Percentiles rank a stretch among this genome's conserved stretches.
phyloP scores from a whole-genome alignment of 2,329 filamentous ascomycete species.

The Rasamsonia emersonii region DNA sequence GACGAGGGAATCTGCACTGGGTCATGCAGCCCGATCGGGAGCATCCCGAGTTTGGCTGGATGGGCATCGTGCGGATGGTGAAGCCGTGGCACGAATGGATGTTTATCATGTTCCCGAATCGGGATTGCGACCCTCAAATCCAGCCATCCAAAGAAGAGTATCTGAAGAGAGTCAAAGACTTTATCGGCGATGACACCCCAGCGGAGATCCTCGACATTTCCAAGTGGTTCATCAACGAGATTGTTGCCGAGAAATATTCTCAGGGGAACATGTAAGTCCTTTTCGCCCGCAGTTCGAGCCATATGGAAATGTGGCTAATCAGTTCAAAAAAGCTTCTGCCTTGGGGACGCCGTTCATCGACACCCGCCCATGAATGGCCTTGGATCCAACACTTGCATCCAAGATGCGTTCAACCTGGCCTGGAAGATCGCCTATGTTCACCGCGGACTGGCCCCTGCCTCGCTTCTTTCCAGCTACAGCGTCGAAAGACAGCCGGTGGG shows the following conservation, averaged over 20 bases:
- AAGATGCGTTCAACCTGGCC: conserved; percentile 43
- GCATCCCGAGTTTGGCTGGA: conserved; percentile 45
- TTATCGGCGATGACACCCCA: conserved; percentile 46
- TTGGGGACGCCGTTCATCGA: conserved; percentile 6
- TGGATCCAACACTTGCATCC: conserved; percentile 7
- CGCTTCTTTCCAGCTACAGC: conserved; percentile 38
- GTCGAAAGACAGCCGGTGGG: conserved; percentile 46
- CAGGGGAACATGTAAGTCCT: conserved; percentile 34
- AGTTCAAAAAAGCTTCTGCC: conserved; percentile 17
- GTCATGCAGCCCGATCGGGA: conserved; percentile 48
- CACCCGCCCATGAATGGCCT: conserved; percentile 6
- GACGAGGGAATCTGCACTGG: conserved; percentile 43
- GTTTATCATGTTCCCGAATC: conserved; percentile 46
- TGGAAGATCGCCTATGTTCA: conserved; percentile 47
- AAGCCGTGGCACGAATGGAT: conserved; percentile 57
- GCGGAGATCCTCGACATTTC: conserved; percentile 45
- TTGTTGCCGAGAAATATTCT: conserved; percentile 49
- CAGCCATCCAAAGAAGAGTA: conserved; percentile 42
- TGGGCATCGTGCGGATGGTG: conserved; percentile 49
- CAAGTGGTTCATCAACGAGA: conserved; percentile 56
- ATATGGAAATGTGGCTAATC: too few relatives aligned
- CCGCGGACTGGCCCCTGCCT: conserved; percentile 13
- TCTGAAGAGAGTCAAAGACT: conserved; percentile 35
- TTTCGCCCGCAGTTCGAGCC: too few relatives aligned
- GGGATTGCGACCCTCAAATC: conserved; percentile 19